A percentile compares a stretch with the other conserved stretches of the same genome.
Evolutionary conservation across 352 stramenopile genomes (phyloP).

Genomic region (Phytophthora niederhauseri): DNA sequence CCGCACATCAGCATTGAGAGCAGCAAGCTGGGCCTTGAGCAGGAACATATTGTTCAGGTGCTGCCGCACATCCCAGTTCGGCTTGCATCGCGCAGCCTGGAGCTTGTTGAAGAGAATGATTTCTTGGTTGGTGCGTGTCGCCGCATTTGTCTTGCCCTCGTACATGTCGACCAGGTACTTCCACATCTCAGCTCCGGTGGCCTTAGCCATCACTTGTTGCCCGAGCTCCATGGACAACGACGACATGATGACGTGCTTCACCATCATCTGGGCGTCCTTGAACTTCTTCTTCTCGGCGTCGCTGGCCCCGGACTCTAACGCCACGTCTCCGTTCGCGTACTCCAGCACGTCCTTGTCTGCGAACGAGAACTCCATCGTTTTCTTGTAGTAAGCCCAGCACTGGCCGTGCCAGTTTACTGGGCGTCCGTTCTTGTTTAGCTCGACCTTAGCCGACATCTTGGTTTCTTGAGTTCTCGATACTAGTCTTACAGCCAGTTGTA

Average conservation of each 20-base stretch:
- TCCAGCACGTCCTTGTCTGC: background rate
- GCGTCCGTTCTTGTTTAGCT: conserved; percentile 19
- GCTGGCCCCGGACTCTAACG: no score
- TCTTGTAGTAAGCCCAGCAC: conserved; percentile 22
- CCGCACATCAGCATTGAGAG: conserved; percentile 5
- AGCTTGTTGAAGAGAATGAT: background rate
- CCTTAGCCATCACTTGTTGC: no score
- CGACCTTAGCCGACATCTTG: conserved; percentile 19
- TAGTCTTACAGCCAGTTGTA: conserved; percentile 2
- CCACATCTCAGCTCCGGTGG: no score
- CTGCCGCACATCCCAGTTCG: conserved; percentile 6
- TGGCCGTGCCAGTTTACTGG: conserved; percentile 15
- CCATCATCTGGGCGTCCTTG: background rate
- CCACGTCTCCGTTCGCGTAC: background rate
- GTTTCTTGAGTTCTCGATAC: conserved; percentile 1
- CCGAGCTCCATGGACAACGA: no score
- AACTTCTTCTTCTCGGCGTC: no score
- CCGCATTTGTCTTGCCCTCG: no score
- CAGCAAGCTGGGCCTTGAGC: conserved; percentile 4
- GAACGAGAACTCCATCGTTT: conserved; percentile 16
- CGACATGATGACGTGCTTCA: no score
- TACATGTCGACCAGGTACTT: no score
- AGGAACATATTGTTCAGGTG: conserved; percentile 18
- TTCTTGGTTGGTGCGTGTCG: no score
- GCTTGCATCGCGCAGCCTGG: no score